These are phyloP conservation scores for Cupressus sempervirens DNA, from an alignment of 75 land plant species.

Conservation along the genomic window DNA sequence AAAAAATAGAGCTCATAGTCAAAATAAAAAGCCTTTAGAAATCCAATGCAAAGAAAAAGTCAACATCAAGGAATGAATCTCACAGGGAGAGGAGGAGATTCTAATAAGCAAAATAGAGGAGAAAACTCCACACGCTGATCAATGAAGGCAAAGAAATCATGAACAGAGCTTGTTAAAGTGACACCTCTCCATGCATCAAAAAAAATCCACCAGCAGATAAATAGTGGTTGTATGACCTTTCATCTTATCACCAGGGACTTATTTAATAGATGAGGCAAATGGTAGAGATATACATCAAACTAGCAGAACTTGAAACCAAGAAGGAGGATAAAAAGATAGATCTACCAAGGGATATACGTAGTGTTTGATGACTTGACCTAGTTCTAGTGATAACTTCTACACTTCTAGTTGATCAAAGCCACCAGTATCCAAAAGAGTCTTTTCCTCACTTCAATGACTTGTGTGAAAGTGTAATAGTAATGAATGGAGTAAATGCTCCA, in stretches of 20 bases:
- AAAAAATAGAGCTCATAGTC: too few relatives aligned
- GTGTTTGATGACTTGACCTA: constrained; percentile 81
- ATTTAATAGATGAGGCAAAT: constrained; percentile 84
- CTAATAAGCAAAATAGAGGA: too few relatives aligned
- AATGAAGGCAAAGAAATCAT: too few relatives aligned
- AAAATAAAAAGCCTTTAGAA: too few relatives aligned
- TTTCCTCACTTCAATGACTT: constrained; percentile 84
- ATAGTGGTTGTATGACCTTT: constrained; percentile 67
- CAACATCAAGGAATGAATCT: too few relatives aligned
- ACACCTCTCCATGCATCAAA: too few relatives aligned
- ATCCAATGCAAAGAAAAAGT: too few relatives aligned
- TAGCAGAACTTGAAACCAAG: constrained; percentile 90
- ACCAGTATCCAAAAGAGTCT: constrained; percentile 67
- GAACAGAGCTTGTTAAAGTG: too few relatives aligned
- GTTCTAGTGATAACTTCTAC: constrained; percentile 91
- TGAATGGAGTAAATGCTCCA: constrained; percentile 99
- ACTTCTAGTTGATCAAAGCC: constrained; percentile 71
- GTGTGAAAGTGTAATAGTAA: constrained; percentile 62
- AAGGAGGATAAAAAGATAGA: constrained; percentile 78
- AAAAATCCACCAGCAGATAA: too few relatives aligned
- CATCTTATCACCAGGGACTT: constrained; percentile 45
- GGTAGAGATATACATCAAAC: constrained; percentile 93
- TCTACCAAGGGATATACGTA: constrained; percentile 94
- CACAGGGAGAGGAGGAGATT: too few relatives aligned
- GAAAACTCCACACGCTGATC: too few relatives aligned